phyloP scores from a whole-genome alignment of 2,329 filamentous ascomycete genomes.

The Ophiosphaerella korrae region DNA sequence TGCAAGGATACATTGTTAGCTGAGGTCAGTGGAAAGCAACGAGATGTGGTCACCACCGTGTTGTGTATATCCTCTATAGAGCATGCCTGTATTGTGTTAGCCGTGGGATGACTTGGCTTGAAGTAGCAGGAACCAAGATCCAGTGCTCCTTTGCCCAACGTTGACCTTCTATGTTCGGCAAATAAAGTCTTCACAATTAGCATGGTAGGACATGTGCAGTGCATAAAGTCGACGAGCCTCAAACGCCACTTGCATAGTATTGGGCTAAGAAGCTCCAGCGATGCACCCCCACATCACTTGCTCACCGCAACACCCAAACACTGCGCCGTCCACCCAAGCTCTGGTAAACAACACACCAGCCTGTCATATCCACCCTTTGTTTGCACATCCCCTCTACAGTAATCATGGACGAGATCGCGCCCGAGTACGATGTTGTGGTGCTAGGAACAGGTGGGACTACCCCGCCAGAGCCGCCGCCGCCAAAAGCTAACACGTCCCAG shows the following conservation, averaged over 20 bases:
- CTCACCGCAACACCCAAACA: constrained; percentile 33
- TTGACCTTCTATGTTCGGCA: too few species aligned
- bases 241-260: constrained; percentile 10
- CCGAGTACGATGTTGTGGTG: constrained; percentile 98
- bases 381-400: constrained; percentile 12
- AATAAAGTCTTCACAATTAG: too few species aligned
- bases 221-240: constrained; percentile 11
- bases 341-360: constrained; percentile 28
- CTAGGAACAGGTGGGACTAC: constrained; percentile 85
- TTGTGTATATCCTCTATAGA: too few species aligned
- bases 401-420: constrained; percentile 95
- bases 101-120: too few species aligned
- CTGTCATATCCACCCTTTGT: constrained; percentile 18
- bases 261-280: constrained; percentile 17
- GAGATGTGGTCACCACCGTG: too few species aligned
- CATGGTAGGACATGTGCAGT: constrained; percentile 4
- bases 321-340: constrained; percentile 22
- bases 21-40: too few species aligned
- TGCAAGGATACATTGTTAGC: too few species aligned
- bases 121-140: too few species aligned
- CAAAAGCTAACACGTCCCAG: constrained; percentile 56
- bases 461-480: constrained; percentile 40
- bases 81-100: too few species aligned
- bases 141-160: too few species aligned
- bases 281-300: constrained; percentile 30